phyloP scores from a whole-genome alignment of 2,329 filamentous ascomycete species.

The Colletotrichum sansevieriae region DNA sequence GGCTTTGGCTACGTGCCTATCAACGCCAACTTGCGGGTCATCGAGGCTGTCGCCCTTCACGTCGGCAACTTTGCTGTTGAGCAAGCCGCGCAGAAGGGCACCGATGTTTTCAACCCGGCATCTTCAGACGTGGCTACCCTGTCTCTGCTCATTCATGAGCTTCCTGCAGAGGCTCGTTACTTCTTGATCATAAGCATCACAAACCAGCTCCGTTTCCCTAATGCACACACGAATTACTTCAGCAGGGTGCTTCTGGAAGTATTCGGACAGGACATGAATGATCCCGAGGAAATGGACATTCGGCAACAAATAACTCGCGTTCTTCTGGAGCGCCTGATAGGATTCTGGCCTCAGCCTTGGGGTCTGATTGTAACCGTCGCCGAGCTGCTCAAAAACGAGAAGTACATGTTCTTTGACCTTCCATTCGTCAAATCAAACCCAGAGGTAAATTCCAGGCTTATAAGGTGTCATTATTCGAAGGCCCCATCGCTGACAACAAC shows the following conservation, averaged over 20 bases:
- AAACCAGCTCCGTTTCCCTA: conserved; percentile 93
- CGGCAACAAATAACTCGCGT: conserved; percentile 93
- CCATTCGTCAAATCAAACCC: conserved; percentile 91
- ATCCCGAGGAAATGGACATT: conserved; percentile 83
- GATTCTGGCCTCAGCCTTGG: conserved; percentile 95
- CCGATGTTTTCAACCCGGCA: conserved; percentile 72
- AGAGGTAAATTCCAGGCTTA: conserved; percentile 70
- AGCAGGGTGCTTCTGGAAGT: conserved; percentile 86
- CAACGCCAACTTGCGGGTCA: conserved; percentile 75
- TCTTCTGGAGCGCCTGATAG: conserved; percentile 87
- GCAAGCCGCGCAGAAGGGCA: conserved; percentile 68
- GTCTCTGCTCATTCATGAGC: conserved; percentile 80
- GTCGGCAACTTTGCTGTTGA: conserved; percentile 80
- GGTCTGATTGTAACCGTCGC: conserved; percentile 89
- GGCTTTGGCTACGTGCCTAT: conserved; percentile 76
- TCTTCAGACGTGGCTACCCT: conserved; percentile 80
- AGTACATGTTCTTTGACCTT: conserved; percentile 91
- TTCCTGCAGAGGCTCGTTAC: conserved; percentile 84
- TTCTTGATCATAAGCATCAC: conserved; percentile 86
- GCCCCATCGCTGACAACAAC: conserved; percentile 1
- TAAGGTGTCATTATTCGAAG: not conserved
- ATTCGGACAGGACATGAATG: conserved; percentile 80
- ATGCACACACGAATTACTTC: conserved; percentile 92
- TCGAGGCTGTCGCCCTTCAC: conserved; percentile 88
- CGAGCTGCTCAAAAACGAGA: conserved; percentile 92